Percentiles rank a stretch among this genome's conserved stretches.
These are phyloP conservation scores for Ceratocystis destructans DNA, from an alignment of 2,329 filamentous ascomycete species.

Conservation along the genomic window DNA sequence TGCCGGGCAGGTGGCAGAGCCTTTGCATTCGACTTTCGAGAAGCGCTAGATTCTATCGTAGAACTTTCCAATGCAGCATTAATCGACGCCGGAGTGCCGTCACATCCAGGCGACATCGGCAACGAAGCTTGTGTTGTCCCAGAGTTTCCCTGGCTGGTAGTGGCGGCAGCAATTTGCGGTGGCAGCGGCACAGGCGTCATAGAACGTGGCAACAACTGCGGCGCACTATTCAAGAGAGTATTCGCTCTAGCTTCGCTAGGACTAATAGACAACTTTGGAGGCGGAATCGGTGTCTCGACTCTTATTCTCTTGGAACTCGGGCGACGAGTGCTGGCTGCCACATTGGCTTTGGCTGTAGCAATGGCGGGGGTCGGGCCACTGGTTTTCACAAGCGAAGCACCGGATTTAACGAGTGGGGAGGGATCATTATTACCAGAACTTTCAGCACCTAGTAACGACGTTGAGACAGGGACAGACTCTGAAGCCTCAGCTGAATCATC, in stretches of 20 bases:
- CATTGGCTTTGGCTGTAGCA: slow-evolving; percentile 25
- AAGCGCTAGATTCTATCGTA: neutral
- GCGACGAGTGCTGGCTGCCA: slow-evolving; percentile 20
- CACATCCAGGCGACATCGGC: neutral
- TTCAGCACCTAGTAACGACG: too few species aligned
- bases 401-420: too few species aligned
- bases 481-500: slow-evolving; percentile 13
- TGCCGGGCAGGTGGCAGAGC: slow-evolving; percentile 28
- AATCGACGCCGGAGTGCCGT: neutral
- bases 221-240: slow-evolving; percentile 18
- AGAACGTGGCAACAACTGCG: slow-evolving; percentile 20
- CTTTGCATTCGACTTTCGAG: slow-evolving; percentile 24
- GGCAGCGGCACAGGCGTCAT: slow-evolving; percentile 31
- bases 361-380: neutral
- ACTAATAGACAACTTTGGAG: slow-evolving; percentile 27
- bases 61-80: neutral
- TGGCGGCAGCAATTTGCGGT: neutral
- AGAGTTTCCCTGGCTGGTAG: neutral
- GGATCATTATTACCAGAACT: too few species aligned
- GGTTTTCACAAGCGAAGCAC: neutral
- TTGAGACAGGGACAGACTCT: neutral
- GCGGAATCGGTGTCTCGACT: slow-evolving; percentile 43
- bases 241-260: slow-evolving; percentile 21
- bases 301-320: slow-evolving; percentile 36
- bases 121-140: neutral